Conservation (phyloP, 192 early-diverging fungal species). For the Coemansia sp. region DNA sequence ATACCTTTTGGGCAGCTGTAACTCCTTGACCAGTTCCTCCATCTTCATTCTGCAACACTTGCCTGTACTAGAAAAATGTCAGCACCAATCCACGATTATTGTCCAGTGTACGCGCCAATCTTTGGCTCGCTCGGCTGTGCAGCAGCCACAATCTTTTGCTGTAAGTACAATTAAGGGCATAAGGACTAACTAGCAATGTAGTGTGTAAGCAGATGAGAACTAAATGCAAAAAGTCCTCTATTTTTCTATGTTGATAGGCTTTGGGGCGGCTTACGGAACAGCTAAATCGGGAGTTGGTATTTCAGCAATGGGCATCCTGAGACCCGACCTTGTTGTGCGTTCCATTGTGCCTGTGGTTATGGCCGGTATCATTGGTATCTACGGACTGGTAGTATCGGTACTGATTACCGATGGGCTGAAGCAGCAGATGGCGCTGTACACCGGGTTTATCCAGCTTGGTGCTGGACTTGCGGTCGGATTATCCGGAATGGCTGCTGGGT, state of each 20-base stretch:
- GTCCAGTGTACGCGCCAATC: slow-evolving; percentile 94
- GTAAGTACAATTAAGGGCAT: slow-evolving; percentile 55
- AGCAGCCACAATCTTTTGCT: slow-evolving; percentile 87
- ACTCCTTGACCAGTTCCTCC: background rate
- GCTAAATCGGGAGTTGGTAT: slow-evolving; percentile 90
- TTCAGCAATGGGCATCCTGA: slow-evolving; percentile 81
- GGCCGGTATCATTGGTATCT: slow-evolving; percentile 99
- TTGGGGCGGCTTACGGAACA: slow-evolving; percentile 91
- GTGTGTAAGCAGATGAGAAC: background rate
- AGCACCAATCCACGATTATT: slow-evolving; percentile 53
- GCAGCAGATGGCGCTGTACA: slow-evolving; percentile 66
- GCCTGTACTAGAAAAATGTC: slow-evolving; percentile 27
- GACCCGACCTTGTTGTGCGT: slow-evolving; percentile 87
- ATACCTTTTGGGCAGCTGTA: background rate
- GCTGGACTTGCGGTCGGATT: slow-evolving; percentile 81
- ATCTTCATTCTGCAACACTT: background rate
- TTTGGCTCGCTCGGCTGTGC: slow-evolving; percentile 93
- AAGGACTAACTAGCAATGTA: background rate
- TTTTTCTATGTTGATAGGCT: slow-evolving; percentile 53
- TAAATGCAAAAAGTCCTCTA: background rate
- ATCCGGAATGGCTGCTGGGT: slow-evolving; percentile 84
- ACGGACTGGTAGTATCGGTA: slow-evolving; percentile 96
- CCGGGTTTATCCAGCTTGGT: slow-evolving; percentile 79
- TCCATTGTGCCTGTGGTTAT: slow-evolving; percentile 92
- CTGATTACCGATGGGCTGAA: slow-evolving; percentile 80